These are phyloP conservation scores for Hypsizygus marmoreus DNA, from an alignment of 768 basidiomycete genomes.

Conservation along the genomic window DNA sequence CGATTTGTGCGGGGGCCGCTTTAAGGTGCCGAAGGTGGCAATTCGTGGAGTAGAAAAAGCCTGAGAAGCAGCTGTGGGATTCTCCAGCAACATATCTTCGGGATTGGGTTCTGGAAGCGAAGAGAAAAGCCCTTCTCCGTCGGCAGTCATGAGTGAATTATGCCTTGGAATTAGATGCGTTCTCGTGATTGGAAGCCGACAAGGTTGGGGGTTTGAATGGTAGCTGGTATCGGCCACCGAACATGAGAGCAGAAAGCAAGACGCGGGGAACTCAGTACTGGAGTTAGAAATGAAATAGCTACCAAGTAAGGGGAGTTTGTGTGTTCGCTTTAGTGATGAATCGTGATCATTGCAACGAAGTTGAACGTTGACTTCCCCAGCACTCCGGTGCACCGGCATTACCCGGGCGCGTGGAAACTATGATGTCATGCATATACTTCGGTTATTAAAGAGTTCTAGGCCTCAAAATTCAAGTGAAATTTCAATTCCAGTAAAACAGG, in stretches of 20 bases:
- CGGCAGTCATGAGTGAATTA: conserved; percentile 5
- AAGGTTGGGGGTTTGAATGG: too few relatives aligned
- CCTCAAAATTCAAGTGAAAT: neutral
- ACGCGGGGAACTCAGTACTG: neutral
- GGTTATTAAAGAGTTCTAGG: too few relatives aligned
- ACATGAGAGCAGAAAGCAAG: neutral
- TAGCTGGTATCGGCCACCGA: neutral
- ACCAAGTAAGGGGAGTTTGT: too few relatives aligned
- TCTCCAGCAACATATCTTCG: neutral
- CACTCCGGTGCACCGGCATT: conserved; percentile 8
- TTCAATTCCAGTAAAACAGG: neutral
- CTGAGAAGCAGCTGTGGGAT: neutral
- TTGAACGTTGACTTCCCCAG: conserved; percentile 3
- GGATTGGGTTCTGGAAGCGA: neutral
- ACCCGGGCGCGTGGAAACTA: conserved; percentile 29
- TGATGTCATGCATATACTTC: conserved; percentile 27
- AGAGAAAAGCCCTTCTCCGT: neutral
- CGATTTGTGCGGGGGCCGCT: conserved; percentile 23
- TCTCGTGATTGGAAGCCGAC: too few relatives aligned
- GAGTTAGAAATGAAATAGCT: too few relatives aligned
- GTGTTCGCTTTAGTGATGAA: too few relatives aligned
- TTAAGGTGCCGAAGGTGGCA: conserved; percentile 4
- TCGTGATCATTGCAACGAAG: too few relatives aligned
- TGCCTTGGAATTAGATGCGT: too few relatives aligned
- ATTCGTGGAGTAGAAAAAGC: conserved; percentile 3